Percentiles rank a stretch among this genome's conserved stretches.
Evolutionary conservation across 2,329 filamentous ascomycete species (phyloP).

Genomic region (Claviceps cyperi): DNA sequence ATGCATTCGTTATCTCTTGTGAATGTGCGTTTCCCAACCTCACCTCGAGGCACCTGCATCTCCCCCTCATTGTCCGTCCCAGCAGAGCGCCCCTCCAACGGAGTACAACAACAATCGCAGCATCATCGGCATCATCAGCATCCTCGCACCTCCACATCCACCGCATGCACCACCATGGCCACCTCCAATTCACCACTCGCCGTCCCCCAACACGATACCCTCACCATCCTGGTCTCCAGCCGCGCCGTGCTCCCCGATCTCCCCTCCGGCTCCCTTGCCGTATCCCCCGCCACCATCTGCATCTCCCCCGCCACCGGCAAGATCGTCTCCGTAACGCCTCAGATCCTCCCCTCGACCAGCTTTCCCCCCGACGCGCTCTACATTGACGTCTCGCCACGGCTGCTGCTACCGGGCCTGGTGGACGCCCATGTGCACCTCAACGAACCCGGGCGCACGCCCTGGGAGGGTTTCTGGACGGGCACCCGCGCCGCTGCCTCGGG

Average conservation of each 20-base stretch:
- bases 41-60: too few species aligned
- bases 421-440: constrained; percentile 97
- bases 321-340: constrained; percentile 61
- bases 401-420: constrained; percentile 81
- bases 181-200: constrained; percentile 12
- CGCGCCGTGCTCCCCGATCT: constrained; percentile 66
- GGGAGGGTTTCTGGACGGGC: constrained; percentile 95
- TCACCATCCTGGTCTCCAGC: constrained; percentile 71
- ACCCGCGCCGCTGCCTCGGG: constrained; percentile 88
- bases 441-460: constrained; percentile 91
- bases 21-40: too few species aligned
- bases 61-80: too few species aligned
- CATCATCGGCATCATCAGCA: too few species aligned
- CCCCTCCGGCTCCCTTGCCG: constrained; percentile 40
- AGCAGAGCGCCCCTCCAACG: too few species aligned
- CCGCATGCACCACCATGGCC: not conserved
- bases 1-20: too few species aligned
- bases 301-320: constrained; percentile 70
- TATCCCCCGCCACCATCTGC: constrained; percentile 72
- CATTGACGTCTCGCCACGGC: constrained; percentile 67
- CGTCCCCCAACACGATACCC: constrained; percentile 12
- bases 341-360: constrained; percentile 56
- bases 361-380: constrained; percentile 66
- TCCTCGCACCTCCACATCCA: not conserved
- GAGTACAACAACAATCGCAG: too few species aligned